Conservation (phyloP, 345 rosid species). For the Garcia nutans region DNA sequence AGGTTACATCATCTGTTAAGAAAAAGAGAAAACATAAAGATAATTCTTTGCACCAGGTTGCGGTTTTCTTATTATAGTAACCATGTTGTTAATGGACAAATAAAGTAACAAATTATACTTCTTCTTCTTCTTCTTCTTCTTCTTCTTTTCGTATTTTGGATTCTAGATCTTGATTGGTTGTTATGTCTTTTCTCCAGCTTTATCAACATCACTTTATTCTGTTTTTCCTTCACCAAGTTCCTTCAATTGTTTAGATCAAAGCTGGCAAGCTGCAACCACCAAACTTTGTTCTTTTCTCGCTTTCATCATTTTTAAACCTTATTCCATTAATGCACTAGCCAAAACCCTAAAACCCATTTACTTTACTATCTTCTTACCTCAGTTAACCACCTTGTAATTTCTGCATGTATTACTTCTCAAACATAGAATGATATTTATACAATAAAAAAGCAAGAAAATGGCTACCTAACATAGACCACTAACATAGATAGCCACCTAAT, state of each 20-base stretch:
- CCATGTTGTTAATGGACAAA: not conserved
- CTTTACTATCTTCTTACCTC: too few species aligned
- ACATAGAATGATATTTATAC: too few species aligned
- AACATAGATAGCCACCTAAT: too few species aligned
- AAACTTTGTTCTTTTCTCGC: not conserved
- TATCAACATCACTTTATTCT: not conserved
- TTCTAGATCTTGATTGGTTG: not conserved
- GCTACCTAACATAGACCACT: too few species aligned
- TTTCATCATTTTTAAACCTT: not conserved
- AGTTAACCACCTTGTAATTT: not conserved
- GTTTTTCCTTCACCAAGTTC: not conserved
- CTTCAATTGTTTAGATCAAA: not conserved
- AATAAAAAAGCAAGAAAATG: too few species aligned
- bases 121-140: not conserved
- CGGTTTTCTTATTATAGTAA: constrained; percentile 27
- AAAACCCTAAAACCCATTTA: too few species aligned
- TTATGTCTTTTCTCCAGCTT: not conserved
- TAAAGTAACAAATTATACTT: not conserved
- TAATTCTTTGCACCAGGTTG: constrained; percentile 80
- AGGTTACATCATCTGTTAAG: constrained; percentile 93
- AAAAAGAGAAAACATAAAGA: constrained; percentile 67
- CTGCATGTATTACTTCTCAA: too few species aligned
- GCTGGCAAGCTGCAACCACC: too few species aligned
- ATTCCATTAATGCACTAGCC: not conserved
- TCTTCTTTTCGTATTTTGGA: not conserved